Conservation (phyloP, 768 basidiomycete genomes). For the Leucosporidium creatinivorum region DNA sequence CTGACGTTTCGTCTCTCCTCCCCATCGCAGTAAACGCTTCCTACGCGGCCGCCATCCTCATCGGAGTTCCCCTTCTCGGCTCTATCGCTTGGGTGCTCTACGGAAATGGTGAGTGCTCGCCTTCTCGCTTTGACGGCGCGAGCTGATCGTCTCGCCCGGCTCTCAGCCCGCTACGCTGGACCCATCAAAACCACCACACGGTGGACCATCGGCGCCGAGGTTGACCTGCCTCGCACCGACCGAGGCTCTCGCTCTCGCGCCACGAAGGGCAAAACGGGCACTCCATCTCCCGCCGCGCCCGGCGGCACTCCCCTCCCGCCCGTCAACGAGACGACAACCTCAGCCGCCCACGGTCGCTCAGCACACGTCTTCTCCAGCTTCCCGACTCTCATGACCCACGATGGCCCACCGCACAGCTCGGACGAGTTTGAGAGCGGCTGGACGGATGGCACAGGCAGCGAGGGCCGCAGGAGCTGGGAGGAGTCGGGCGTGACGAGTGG, state of each 20-base stretch:
- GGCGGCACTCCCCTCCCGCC: neutral
- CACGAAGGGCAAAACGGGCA: neutral
- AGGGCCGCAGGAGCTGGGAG: too few relatives aligned
- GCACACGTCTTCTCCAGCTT: constrained; percentile 29
- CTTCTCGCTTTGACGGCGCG: neutral
- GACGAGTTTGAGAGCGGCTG: too few relatives aligned
- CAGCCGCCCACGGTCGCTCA: constrained; percentile 9
- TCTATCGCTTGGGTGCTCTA: constrained; percentile 42
- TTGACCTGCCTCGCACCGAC: constrained; percentile 37
- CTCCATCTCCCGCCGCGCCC: neutral
- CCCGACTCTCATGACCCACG: neutral
- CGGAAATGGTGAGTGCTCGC: constrained; percentile 37
- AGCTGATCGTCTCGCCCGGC: neutral
- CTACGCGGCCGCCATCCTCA: constrained; percentile 41
- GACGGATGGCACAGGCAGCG: neutral
- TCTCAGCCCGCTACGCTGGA: constrained; percentile 41
- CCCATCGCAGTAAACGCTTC: constrained; percentile 36
- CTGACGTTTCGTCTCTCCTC: neutral
- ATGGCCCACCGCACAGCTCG: too few relatives aligned
- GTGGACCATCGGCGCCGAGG: constrained; percentile 45
- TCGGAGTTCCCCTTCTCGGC: constrained; percentile 38
- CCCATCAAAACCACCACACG: constrained; percentile 44
- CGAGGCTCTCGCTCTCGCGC: constrained; percentile 14
- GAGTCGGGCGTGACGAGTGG: too few relatives aligned
- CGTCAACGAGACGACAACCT: constrained; percentile 7